These are phyloP conservation scores for Arbutus unedo DNA, from an alignment of 148 eudicot species.

Conservation along the genomic window DNA sequence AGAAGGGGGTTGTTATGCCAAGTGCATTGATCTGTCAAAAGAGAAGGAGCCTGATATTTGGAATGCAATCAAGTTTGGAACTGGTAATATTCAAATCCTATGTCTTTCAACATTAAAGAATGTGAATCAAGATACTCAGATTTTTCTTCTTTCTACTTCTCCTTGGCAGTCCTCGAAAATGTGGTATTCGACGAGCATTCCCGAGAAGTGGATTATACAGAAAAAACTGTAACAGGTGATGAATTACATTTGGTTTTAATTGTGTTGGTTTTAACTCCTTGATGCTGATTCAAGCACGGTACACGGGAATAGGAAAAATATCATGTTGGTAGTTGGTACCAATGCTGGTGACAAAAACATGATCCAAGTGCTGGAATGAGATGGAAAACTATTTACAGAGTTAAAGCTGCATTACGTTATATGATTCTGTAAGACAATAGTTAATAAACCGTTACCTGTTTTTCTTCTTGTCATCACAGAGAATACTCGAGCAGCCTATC, in stretches of 20 bases:
- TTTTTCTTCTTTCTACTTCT: background rate
- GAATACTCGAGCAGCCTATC: constrained; percentile 83
- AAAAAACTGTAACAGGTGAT: constrained; percentile 84
- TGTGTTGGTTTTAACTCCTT: background rate
- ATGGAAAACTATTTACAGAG: background rate
- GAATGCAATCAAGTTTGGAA: constrained; percentile 75
- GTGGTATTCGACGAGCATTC: constrained; percentile 93
- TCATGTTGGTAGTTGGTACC: background rate
- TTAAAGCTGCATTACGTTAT: background rate
- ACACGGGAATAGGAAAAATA: background rate
- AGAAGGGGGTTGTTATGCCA: constrained; percentile 89
- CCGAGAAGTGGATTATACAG: constrained; percentile 79
- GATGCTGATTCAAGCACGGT: background rate
- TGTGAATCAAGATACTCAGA: background rate
- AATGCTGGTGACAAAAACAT: background rate
- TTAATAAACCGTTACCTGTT: background rate
- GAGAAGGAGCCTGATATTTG: constrained; percentile 86
- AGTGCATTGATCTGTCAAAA: constrained; percentile 68
- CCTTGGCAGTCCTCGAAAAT: constrained; percentile 67
- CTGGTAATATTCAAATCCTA: constrained; percentile 20
- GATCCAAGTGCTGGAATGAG: background rate
- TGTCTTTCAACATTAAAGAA: background rate
- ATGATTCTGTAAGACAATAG: background rate
- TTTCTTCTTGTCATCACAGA: constrained; percentile 31
- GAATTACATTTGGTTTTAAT: background rate